These are phyloP conservation scores for Debaryomyces sp. DNA, from an alignment of 1,139 yeast species.

Conservation along the genomic window DNA sequence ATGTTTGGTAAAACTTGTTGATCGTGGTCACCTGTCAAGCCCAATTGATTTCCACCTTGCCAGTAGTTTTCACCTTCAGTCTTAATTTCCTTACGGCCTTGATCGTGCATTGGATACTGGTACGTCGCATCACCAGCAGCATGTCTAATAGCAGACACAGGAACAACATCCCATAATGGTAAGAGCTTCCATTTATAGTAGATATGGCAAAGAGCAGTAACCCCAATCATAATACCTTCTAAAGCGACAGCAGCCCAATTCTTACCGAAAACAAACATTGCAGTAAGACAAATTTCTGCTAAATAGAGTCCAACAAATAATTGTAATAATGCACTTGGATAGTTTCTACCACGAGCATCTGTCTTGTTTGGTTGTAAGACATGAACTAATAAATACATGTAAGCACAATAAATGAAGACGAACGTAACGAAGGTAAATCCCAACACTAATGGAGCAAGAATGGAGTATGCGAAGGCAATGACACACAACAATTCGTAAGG, in stretches of 20 bases:
- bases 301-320: slow-evolving; percentile 65
- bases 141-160: slow-evolving; percentile 69
- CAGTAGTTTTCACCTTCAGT: slow-evolving; percentile 55
- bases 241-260: slow-evolving; percentile 74
- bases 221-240: slow-evolving; percentile 54
- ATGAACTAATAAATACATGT: slow-evolving; percentile 56
- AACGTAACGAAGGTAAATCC: slow-evolving; percentile 52
- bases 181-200: slow-evolving; percentile 60
- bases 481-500: slow-evolving; percentile 40
- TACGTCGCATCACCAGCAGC: slow-evolving; percentile 56
- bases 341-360: slow-evolving; percentile 68
- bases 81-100: slow-evolving; percentile 61
- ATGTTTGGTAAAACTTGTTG: slow-evolving; percentile 30
- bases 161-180: slow-evolving; percentile 66
- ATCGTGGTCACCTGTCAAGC: slow-evolving; percentile 26
- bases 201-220: slow-evolving; percentile 57
- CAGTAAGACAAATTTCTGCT: slow-evolving; percentile 66
- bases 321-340: slow-evolving; percentile 68
- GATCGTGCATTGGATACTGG: slow-evolving; percentile 59
- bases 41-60: slow-evolving; percentile 49
- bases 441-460: slow-evolving; percentile 49
- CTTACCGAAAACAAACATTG: slow-evolving; percentile 69
- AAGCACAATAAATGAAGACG: slow-evolving; percentile 57
- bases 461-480: slow-evolving; percentile 43
- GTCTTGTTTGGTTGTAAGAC: slow-evolving; percentile 55